A percentile compares a stretch with the other conserved stretches of the same genome.
phyloP scores from a whole-genome alignment of 805 yeast species.

The Schwanniomyces yamadae region DNA sequence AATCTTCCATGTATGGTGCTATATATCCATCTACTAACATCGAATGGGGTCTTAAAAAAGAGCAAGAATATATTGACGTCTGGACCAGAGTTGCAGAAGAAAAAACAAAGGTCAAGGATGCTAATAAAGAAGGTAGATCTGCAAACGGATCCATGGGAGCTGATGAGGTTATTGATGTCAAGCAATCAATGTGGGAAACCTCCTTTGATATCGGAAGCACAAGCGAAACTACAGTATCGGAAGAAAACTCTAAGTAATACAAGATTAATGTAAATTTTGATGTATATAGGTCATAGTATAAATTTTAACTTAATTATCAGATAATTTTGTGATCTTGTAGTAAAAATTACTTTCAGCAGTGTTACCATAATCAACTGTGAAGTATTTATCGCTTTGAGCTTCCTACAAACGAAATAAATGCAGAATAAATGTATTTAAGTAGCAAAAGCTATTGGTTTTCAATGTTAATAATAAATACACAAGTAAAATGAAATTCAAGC shows the following conservation, averaged over 20 bases:
- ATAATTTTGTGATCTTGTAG: no score
- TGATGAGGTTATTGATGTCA: constrained; percentile 15
- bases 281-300: constrained; percentile 5
- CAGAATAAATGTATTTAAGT: constrained; percentile 3
- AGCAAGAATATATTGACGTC: constrained; percentile 64
- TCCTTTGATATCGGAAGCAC: constrained; percentile 5
- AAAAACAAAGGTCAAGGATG: constrained; percentile 55
- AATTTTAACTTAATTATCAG: no score
- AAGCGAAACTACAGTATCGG: constrained; percentile 1
- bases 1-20: constrained; percentile 82
- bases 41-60: constrained; percentile 67
- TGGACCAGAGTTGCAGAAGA: constrained; percentile 75
- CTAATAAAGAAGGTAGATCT: constrained; percentile 33
- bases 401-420: no score
- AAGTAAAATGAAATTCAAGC: no score
- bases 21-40: constrained; percentile 60
- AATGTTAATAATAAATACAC: no score
- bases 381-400: no score
- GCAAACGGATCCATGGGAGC: constrained; percentile 21
- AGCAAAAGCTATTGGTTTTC: no score
- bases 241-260: constrained; percentile 5
- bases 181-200: constrained; percentile 11
- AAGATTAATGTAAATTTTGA: constrained; percentile 1
- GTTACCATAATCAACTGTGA: no score
- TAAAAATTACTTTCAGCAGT: no score